These are phyloP conservation scores for Chenopodium berlandieri DNA, from an alignment of 148 eudicot species.

Conservation along the genomic window DNA sequence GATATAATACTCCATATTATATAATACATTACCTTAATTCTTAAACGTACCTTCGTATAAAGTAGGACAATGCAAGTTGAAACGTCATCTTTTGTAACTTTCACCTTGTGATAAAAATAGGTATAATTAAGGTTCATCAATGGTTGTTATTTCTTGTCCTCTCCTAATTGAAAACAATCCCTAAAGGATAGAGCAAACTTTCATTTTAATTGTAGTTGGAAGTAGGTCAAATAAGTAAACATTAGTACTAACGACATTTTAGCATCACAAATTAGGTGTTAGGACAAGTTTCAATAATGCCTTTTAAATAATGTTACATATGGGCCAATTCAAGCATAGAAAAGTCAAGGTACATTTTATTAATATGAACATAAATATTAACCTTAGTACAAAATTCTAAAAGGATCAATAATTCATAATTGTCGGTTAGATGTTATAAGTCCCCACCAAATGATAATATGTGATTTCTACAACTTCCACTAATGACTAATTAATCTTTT, in stretches of 20 bases:
- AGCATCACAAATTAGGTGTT: background rate
- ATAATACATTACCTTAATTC: no score
- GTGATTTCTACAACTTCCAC: background rate
- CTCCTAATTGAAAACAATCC: background rate
- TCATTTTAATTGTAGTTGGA: background rate
- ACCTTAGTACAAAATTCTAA: background rate
- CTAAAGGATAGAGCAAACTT: background rate
- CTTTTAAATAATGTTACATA: background rate
- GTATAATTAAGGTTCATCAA: background rate
- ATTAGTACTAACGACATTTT: background rate
- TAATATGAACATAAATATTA: background rate
- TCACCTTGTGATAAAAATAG: background rate
- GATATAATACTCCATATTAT: no score
- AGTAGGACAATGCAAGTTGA: no score
- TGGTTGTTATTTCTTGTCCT: background rate
- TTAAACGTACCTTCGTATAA: no score
- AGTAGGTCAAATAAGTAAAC: background rate
- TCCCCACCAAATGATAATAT: background rate
- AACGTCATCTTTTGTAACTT: no score
- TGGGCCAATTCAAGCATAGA: slow-evolving; percentile 1
- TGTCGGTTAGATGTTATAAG: slow-evolving; percentile 1
- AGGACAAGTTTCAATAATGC: background rate
- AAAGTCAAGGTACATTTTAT: background rate
- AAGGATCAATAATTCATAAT: background rate
- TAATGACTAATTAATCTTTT: slow-evolving; percentile 8